phyloP scores from a whole-genome alignment of 2,329 filamentous ascomycete species.

The Chrysoporthe cubensis region DNA sequence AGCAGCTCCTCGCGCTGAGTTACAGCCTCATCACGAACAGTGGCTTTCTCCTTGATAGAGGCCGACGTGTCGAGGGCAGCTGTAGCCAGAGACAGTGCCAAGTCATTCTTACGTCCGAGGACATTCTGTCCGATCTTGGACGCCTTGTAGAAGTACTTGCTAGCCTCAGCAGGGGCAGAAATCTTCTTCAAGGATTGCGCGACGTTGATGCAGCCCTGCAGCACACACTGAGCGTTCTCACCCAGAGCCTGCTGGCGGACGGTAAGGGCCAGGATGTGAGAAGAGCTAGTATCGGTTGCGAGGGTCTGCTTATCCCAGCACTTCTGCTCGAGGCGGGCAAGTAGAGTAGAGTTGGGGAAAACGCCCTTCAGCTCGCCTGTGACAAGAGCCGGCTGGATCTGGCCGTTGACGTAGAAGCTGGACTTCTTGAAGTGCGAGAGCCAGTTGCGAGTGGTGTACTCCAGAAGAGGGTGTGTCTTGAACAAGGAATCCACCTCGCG shows the following conservation, averaged over 20 bases:
- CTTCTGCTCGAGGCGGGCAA: slow-evolving; percentile 28
- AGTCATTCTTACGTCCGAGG: slow-evolving; percentile 25
- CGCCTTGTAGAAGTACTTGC: slow-evolving; percentile 29
- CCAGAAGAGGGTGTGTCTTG: slow-evolving; percentile 27
- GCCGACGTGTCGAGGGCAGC: slow-evolving; percentile 26
- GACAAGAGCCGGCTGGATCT: slow-evolving; percentile 21
- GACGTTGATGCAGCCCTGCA: slow-evolving; percentile 28
- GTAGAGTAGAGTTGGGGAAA: slow-evolving; percentile 29
- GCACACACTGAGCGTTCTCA: slow-evolving; percentile 25
- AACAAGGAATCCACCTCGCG: slow-evolving; percentile 26
- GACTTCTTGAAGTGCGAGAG: slow-evolving; percentile 28
- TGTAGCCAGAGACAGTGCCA: slow-evolving; percentile 26
- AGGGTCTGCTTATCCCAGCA: slow-evolving; percentile 30
- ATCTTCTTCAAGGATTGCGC: slow-evolving; percentile 27
- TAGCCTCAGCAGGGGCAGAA: slow-evolving; percentile 26
- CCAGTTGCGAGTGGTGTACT: slow-evolving; percentile 29
- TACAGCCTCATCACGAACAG: slow-evolving; percentile 25
- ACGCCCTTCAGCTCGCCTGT: slow-evolving; percentile 21
- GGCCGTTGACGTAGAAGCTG: slow-evolving; percentile 25
- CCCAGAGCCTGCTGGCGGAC: slow-evolving; percentile 23
- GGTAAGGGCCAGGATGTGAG: slow-evolving; percentile 24
- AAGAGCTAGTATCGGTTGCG: slow-evolving; percentile 23
- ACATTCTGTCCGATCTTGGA: slow-evolving; percentile 28
- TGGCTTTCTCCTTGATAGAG: slow-evolving; percentile 24
- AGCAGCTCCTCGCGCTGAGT: slow-evolving; percentile 31